A percentile compares a stretch with the other conserved stretches of the same genome.
phyloP scores from a whole-genome alignment of 768 basidiomycete genomes.

The Cyclocybe aegerita region DNA sequence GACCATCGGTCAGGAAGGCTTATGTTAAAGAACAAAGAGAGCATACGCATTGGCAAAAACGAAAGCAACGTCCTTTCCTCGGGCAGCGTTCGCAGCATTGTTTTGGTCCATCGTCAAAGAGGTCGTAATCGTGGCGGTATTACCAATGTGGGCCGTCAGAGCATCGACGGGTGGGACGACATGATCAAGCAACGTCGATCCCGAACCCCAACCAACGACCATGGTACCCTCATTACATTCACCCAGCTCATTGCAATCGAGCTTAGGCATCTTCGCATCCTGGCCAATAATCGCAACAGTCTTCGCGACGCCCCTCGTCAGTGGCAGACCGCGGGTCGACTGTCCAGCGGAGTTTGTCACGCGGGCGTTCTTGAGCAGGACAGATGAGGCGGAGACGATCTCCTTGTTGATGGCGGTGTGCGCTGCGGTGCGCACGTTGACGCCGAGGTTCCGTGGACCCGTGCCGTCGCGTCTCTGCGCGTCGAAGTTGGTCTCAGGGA shows the following conservation, averaged over 20 bases:
- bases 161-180: slow-evolving; percentile 48
- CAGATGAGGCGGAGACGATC: slow-evolving; percentile 65
- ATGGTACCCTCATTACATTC: slow-evolving; percentile 60
- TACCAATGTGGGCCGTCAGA: slow-evolving; percentile 37
- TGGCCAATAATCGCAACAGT: slow-evolving; percentile 60
- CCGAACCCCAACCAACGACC: slow-evolving; percentile 59
- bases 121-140: slow-evolving; percentile 37
- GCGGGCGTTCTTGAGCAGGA: slow-evolving; percentile 66
- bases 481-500: slow-evolving; percentile 46
- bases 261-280: slow-evolving; percentile 53
- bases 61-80: slow-evolving; percentile 53
- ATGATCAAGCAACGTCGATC: slow-evolving; percentile 45
- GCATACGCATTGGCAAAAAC: slow-evolving; percentile 61
- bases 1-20: slow-evolving; percentile 15
- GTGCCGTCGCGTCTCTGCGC: slow-evolving; percentile 45
- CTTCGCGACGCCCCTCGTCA: slow-evolving; percentile 47
- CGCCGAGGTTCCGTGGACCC: slow-evolving; percentile 39
- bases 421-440: slow-evolving; percentile 40
- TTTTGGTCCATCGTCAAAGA: slow-evolving; percentile 44
- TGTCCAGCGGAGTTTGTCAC: slow-evolving; percentile 35
- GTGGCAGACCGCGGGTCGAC: slow-evolving; percentile 41
- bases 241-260: slow-evolving; percentile 46
- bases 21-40: slow-evolving; percentile 26
- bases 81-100: slow-evolving; percentile 37
- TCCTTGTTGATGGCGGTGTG: slow-evolving; percentile 56